Evolutionary conservation across 176 grass and related monocot species (phyloP).

Genomic region (Poa annua): DNA sequence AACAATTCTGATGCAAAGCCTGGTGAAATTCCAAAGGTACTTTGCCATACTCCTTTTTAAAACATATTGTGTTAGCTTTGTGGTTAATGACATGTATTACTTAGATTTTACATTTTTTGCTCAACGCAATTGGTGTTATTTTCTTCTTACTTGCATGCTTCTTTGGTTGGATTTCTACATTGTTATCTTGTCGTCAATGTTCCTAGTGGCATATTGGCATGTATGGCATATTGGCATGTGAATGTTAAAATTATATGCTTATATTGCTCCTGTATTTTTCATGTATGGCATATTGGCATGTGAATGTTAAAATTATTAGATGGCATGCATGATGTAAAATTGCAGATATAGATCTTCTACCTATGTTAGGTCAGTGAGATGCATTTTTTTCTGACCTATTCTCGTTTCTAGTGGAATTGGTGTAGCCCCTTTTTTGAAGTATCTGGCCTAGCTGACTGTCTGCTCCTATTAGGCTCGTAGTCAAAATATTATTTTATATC

Average conservation of each 20-base stretch:
- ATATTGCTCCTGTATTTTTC: conserved; percentile 24
- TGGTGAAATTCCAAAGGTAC: conserved; percentile 77
- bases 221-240: no score
- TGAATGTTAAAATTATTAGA: conserved; percentile 3
- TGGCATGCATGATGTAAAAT: not conserved
- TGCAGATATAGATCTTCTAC: not conserved
- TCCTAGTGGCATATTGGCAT: no score
- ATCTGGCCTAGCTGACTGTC: not conserved
- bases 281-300: not conserved
- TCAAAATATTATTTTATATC: not conserved
- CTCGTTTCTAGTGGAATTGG: not conserved
- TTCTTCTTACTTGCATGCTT: not conserved
- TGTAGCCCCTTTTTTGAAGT: not conserved
- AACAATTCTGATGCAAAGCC: conserved; percentile 61
- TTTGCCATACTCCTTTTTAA: conserved; percentile 24
- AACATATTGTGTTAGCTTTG: not conserved
- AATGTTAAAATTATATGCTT: no score
- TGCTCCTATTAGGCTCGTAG: not conserved
- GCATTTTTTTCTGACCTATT: conserved; percentile 13
- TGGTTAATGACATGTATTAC: not conserved
- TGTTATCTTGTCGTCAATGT: not conserved
- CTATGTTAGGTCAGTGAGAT: not conserved
- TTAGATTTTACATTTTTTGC: not conserved
- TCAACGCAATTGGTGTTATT: not conserved
- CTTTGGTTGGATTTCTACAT: not conserved